phyloP scores from a whole-genome alignment of 2,329 filamentous ascomycete genomes.

The Penicillium sp. region DNA sequence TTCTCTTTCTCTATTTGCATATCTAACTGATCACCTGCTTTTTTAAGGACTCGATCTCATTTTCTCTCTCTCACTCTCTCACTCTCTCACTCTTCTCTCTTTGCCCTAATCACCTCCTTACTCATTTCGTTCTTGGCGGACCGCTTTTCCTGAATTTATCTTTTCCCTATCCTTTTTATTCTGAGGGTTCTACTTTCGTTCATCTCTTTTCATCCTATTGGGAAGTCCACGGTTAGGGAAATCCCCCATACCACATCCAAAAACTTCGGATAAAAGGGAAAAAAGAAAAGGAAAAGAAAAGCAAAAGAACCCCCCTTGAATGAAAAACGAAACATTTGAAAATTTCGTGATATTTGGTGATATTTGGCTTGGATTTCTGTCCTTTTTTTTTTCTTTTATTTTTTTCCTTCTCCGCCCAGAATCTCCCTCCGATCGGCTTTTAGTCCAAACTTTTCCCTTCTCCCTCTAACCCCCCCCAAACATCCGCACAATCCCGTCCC shows the following conservation, averaged over 20 bases:
- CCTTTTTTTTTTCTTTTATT: slow-evolving; percentile 12
- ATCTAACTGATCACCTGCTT: neutral
- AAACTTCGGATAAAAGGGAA: neutral
- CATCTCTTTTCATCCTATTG: neutral
- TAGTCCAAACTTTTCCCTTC: slow-evolving; percentile 11
- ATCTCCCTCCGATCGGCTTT: slow-evolving; percentile 14
- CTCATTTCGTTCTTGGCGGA: slow-evolving; percentile 20
- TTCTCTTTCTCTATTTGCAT: neutral
- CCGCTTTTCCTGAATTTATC: slow-evolving; percentile 15
- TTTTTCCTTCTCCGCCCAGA: slow-evolving; percentile 11
- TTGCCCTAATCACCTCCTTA: slow-evolving; percentile 13
- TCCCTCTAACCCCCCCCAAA: neutral
- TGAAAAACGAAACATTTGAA: slow-evolving; percentile 8
- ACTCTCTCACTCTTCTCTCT: neutral
- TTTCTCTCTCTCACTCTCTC: neutral
- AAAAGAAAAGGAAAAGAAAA: slow-evolving; percentile 1
- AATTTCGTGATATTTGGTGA: slow-evolving; percentile 13
- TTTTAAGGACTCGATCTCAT: neutral
- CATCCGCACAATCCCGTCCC: slow-evolving; percentile 13
- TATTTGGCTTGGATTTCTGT: slow-evolving; percentile 13
- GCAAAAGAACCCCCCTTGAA: slow-evolving; percentile 8
- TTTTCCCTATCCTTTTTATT: slow-evolving; percentile 5
- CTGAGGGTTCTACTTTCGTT: neutral
- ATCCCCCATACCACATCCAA: neutral
- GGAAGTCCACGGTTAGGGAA: neutral